phyloP scores from a whole-genome alignment of 2,329 filamentous ascomycete genomes.

The Dothistroma pini region DNA sequence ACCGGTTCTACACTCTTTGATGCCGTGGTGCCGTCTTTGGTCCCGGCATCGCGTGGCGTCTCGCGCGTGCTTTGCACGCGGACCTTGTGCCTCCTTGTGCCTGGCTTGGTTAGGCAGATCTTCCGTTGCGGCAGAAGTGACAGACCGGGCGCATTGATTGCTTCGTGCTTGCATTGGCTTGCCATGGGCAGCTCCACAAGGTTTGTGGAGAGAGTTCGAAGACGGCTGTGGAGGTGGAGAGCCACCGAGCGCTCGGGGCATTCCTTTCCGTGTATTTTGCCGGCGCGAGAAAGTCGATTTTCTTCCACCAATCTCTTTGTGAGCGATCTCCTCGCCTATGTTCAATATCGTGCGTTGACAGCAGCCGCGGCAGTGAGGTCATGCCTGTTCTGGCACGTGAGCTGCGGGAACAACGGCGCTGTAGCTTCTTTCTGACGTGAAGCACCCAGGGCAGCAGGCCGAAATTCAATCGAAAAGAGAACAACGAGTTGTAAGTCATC shows the following conservation, averaged over 20 bases:
- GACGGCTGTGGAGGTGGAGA: background rate
- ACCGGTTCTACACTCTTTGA: background rate
- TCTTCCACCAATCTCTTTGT: conserved; percentile 3
- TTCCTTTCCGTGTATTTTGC: conserved; percentile 5
- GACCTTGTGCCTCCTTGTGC: conserved; percentile 1
- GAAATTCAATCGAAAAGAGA: background rate
- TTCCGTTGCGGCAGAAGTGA: background rate
- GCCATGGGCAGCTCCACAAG: background rate
- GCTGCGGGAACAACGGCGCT: background rate
- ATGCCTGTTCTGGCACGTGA: background rate
- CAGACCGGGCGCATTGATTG: background rate
- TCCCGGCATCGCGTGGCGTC: conserved; percentile 4
- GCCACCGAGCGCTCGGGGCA: background rate
- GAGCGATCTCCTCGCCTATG: background rate
- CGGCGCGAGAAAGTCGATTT: conserved; percentile 4
- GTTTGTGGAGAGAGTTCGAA: background rate
- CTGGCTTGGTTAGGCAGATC: background rate
- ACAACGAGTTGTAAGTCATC: too few relatives aligned
- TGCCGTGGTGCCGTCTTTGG: conserved; percentile 5
- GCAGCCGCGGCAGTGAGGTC: background rate
- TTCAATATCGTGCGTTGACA: background rate
- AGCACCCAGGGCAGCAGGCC: background rate
- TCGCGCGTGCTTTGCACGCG: conserved; percentile 1
- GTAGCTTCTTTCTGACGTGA: conserved; percentile 1
- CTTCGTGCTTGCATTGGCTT: background rate